Evolutionary conservation across 371 early-diverging fungal species (phyloP), one percentile per base, ranked within the genome.

Genomic region (Apophysomyces elegans): DNA sequence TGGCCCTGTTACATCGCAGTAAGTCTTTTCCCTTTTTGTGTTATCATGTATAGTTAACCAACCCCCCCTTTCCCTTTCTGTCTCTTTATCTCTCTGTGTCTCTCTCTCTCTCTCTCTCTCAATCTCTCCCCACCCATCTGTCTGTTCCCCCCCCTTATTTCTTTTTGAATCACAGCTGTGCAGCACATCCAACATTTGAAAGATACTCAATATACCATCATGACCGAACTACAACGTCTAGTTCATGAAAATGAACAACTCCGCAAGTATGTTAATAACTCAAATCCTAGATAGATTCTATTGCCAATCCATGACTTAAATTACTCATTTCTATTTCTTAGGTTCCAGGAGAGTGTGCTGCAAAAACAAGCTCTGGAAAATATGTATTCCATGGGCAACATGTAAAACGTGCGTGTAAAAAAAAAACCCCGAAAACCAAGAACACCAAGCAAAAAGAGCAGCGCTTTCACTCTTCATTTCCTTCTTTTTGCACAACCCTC

Each of bases 291-390:
- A 50, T 50, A 21, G 21, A 50, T 5, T 8, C 21, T 3, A 18
- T 35, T 1, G 2, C 4, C 39, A 7, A 8, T 54, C 36, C 45
- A 26, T 26, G 32, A 26, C 32, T 26, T 26, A 26, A 26, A 26
- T 26, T 26, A 26, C 32, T 26, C 32, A 26, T 26, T 26, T 26
- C 32, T 26, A 26, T 26, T 26, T 26, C 32, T 26, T 66, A 78
- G 74, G 41, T 78, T 78, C 61, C 79, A 78, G 61, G 71, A 76
- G 67, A 69, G 68, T 65, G 71, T 76, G 13, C 64, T 78, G 54
- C 79, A 78, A 67, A 78, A 78, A 57, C 79, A 78, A 69, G 79
- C 79, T 39, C 63, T 78, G 65, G 79, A 78, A 58, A 78, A 73
- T 64, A 78, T 78, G 74, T 78, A 78, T 62, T 66, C 73, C 39